phyloP scores from a whole-genome alignment of 2,329 filamentous ascomycete species.

The Fusarium pilosicola region DNA sequence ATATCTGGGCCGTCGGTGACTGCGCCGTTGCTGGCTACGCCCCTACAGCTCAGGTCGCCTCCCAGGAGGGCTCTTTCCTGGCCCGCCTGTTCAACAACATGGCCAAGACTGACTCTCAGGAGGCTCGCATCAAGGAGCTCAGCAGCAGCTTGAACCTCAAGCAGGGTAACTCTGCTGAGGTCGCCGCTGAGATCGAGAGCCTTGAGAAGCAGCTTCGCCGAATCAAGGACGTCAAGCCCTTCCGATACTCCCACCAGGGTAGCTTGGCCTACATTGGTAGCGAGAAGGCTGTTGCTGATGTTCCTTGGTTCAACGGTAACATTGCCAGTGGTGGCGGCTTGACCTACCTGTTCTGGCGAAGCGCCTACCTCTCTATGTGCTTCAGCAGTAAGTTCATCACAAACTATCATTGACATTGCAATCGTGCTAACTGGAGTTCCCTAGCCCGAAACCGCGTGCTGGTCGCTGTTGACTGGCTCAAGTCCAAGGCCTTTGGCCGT shows the following conservation, averaged over 20 bases:
- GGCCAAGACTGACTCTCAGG: constrained; percentile 90
- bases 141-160: constrained; percentile 69
- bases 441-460: constrained; percentile 92
- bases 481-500: constrained; percentile 95
- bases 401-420: neutral
- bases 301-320: constrained; percentile 97
- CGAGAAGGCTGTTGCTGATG: constrained; percentile 96
- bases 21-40: constrained; percentile 98
- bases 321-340: constrained; percentile 91
- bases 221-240: constrained; percentile 95
- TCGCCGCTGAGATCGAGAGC: constrained; percentile 79
- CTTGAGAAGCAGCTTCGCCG: constrained; percentile 87
- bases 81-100: constrained; percentile 98
- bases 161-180: constrained; percentile 73
- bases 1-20: constrained; percentile 98
- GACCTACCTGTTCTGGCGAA: constrained; percentile 98
- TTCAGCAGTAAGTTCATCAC: constrained; percentile 85
- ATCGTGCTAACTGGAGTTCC: constrained; percentile 31
- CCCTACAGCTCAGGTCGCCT: constrained; percentile 94
- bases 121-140: constrained; percentile 77
- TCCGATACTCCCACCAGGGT: constrained; percentile 98
- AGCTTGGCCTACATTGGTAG: constrained; percentile 97
- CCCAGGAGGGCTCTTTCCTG: constrained; percentile 95
- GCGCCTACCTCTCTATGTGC: constrained; percentile 99
- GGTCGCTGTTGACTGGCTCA: constrained; percentile 93